Base-by-base conservation (phyloP, 108 stramenopile genomes). In the Tribonema minus region DNA sequence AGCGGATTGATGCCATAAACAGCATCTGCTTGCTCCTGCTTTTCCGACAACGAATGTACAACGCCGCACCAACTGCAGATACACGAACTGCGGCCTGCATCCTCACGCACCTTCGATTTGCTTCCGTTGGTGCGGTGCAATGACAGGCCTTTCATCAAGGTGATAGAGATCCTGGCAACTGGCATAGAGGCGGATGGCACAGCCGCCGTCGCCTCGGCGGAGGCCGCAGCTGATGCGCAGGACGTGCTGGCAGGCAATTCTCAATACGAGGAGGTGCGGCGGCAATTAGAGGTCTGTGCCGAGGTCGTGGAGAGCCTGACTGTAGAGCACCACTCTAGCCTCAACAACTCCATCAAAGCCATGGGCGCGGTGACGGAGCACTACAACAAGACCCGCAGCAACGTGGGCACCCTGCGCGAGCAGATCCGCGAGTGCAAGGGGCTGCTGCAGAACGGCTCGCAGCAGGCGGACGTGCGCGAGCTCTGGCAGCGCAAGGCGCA, bases 291-390 rank as follows among this genome's bases (percentile, higher is more conserved):
- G 66, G 74, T 75, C 23, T 75, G 74, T 46, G 66, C 64, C 64
- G 74, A 64, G 54, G 64, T 75, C 5, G 74, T 75, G 28, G 62
- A 75, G 26, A 64, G 74, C 30, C 64, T 75, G 33, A 75, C 74
- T 37, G 74, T 75, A 0, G 74, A 75, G 64, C 74, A 75, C 54
- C 74, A 75, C 37, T 41, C 64, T 25, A 75, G 74, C 37, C 41
- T 75, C 33, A 75, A 75, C 54, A 75, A 46, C 64, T 75, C 74
- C 25, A 37, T 75, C 33, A 39, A 75, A 35, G 74, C 74, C 20
- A 75, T 75, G 74, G 74, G 74, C 28, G 74, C 64, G 64, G 74
- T 75, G 33, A 64, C 74, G 3, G 46, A 64, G 40, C 74, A 75
- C 41, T 75, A 75, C 74, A 75, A 75, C 46, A 64, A 75, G 74